These are phyloP conservation scores for Exophiala calicioides DNA, from an alignment of 2,329 filamentous ascomycete species.

Conservation along the genomic window DNA sequence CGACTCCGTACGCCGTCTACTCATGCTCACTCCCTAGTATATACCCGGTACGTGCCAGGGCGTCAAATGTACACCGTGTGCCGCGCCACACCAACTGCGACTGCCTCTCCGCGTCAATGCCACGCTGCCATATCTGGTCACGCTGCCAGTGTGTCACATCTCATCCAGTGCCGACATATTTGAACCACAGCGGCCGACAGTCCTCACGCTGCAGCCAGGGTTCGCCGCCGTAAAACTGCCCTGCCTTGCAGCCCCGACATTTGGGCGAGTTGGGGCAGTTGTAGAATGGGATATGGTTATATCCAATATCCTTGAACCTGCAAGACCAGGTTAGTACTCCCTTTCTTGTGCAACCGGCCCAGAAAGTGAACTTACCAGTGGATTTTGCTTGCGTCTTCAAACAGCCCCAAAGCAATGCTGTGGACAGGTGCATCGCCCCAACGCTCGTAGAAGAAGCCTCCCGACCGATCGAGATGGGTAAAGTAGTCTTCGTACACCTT, in stretches of 20 bases:
- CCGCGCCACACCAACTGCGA: too few relatives aligned
- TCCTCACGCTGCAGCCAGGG: slow-evolving; percentile 84
- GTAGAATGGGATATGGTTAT: slow-evolving; percentile 97
- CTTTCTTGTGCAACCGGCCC: background rate
- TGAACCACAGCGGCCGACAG: slow-evolving; percentile 96
- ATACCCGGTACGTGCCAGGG: too few relatives aligned
- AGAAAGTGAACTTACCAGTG: slow-evolving; percentile 75
- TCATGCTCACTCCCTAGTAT: too few relatives aligned
- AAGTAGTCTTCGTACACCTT: slow-evolving; percentile 94
- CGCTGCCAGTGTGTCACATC: background rate
- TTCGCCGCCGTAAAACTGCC: slow-evolving; percentile 86
- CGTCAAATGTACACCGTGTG: too few relatives aligned
- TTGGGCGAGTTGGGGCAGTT: slow-evolving; percentile 98
- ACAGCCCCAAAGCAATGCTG: slow-evolving; percentile 86
- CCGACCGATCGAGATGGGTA: slow-evolving; percentile 86
- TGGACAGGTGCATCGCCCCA: slow-evolving; percentile 99
- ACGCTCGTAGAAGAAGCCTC: slow-evolving; percentile 97
- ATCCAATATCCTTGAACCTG: slow-evolving; percentile 99
- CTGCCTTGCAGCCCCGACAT: slow-evolving; percentile 82
- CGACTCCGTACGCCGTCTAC: too few relatives aligned
- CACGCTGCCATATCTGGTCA: background rate
- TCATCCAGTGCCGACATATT: slow-evolving; percentile 81
- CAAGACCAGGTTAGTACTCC: background rate
- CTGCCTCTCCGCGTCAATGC: background rate
- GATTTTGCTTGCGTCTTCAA: slow-evolving; percentile 86